Evolutionary conservation across 148 eudicot species (phyloP), one percentile per base, ranked within the genome.

Genomic region (Polygonum maritimum): DNA sequence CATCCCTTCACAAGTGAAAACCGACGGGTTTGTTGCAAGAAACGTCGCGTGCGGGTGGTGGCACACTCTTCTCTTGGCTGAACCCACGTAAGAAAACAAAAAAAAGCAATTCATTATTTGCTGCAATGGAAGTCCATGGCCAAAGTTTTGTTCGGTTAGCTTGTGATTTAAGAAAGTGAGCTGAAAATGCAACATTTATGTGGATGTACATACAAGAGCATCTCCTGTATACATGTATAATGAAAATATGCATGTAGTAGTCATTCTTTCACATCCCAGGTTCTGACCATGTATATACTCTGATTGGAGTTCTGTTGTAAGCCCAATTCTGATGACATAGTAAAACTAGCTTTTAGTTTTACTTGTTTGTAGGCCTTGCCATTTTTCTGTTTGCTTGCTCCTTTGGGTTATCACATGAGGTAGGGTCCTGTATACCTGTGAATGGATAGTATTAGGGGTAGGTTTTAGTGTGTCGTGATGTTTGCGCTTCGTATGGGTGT

Each of bases 41-140:
- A 91, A 90, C 48, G 79, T 91, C 26, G 92, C 99, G 5, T 95
- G 99, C 40, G 99, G 99, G 16, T 95, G 99, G 99, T 95, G 99
- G 99, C 99, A 95, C 79, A 95, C 97, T 12, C 90, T 92, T 70
- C 86, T 92, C 40, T 82, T 94, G n/a, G 91, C 92, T 10, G 93
- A 94, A 67, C 90, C 91, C 9, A 86, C 92, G 69, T 92, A 80
- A 89, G 11, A 31, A 70, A 11, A 48, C 62, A 26, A 39, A 39
- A 44, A 44, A 1, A 63, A n/a, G n/a, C 11, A 16, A 4, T 14
- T 51, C 2, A n/a, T 51, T n/a, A 51, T 51, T n/a, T 51, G 11
- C 31, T 57, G 12, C 35, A 21, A 7, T 57, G 31, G 63, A 57
- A 14, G 41, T 6, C 47, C 38, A 1, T 19, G 79, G 48, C 33